These are phyloP conservation scores for Fennellomyces sp. DNA, from an alignment of 371 early-diverging fungal species.

Conservation along the genomic window DNA sequence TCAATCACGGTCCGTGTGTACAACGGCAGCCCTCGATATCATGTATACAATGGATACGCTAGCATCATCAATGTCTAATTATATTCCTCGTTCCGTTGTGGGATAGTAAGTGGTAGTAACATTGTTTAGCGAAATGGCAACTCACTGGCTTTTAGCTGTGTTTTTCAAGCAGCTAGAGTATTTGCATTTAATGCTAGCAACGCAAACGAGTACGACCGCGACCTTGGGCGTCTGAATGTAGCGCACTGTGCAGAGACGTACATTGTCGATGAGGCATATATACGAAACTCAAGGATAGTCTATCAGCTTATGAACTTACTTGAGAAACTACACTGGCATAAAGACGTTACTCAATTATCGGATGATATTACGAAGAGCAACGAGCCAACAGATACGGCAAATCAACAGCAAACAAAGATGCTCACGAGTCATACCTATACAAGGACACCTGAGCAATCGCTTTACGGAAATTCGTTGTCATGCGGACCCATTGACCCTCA, in stretches of 20 bases:
- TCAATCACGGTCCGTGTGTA: slow-evolving; percentile 33
- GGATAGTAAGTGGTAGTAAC: slow-evolving; percentile 30
- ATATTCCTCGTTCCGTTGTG: slow-evolving; percentile 38
- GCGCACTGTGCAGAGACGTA: slow-evolving; percentile 23
- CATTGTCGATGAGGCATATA: slow-evolving; percentile 12
- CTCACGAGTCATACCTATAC: too few species aligned
- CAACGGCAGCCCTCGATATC: slow-evolving; percentile 31
- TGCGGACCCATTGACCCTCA: too few species aligned
- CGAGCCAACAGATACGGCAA: too few species aligned
- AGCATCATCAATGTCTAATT: slow-evolving; percentile 9
- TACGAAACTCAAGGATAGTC: too few species aligned
- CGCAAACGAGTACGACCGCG: slow-evolving; percentile 19
- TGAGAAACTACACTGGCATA: too few species aligned
- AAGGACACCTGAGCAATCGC: too few species aligned
- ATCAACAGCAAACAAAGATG: too few species aligned
- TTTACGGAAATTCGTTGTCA: too few species aligned
- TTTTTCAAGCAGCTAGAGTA: slow-evolving; percentile 44
- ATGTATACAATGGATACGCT: slow-evolving; percentile 19
- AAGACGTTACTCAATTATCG: too few species aligned
- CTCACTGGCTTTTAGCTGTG: slow-evolving; percentile 9
- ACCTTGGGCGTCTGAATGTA: slow-evolving; percentile 22
- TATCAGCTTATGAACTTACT: too few species aligned
- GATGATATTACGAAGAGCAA: too few species aligned
- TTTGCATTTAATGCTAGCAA: slow-evolving; percentile 44
- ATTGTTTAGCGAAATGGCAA: neutral